Evolutionary conservation across 2,329 filamentous ascomycete genomes (phyloP).

Genomic region (Nemania bipapillata): DNA sequence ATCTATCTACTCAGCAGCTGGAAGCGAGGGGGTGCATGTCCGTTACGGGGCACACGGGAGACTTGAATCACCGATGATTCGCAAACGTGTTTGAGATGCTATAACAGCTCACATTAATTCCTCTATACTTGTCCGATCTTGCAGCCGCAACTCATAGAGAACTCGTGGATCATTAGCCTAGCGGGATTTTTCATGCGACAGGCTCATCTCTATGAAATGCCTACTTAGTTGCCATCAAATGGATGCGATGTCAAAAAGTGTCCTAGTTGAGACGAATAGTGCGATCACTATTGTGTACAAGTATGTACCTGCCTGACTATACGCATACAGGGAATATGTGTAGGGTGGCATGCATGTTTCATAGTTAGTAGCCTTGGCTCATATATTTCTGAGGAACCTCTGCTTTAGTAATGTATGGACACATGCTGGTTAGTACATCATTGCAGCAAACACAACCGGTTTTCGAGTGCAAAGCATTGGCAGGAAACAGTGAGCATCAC

Average conservation of each 20-base stretch:
- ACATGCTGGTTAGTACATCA: neutral
- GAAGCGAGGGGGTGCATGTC: slow-evolving; percentile 17
- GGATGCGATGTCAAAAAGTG: neutral
- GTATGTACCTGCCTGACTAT: neutral
- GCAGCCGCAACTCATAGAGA: neutral
- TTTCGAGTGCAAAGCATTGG: neutral
- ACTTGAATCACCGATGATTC: slow-evolving; percentile 41
- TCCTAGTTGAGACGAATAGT: neutral
- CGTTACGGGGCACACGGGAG: slow-evolving; percentile 23
- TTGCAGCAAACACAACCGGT: neutral
- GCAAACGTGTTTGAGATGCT: slow-evolving; percentile 36
- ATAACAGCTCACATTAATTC: slow-evolving; percentile 24
- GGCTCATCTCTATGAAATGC: neutral
- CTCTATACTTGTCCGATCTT: neutral
- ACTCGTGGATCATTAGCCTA: neutral
- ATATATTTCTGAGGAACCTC: neutral
- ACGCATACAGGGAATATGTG: neutral
- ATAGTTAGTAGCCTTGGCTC: neutral
- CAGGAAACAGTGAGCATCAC: neutral
- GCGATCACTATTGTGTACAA: neutral
- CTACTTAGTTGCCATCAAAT: neutral
- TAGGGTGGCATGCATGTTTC: neutral
- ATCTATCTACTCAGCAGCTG: neutral
- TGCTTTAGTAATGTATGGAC: neutral
- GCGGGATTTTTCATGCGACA: neutral